Evolutionary conservation across 306 rosid species (phyloP), one percentile per base, ranked within the genome.

Genomic region (Nissolia schottii): DNA sequence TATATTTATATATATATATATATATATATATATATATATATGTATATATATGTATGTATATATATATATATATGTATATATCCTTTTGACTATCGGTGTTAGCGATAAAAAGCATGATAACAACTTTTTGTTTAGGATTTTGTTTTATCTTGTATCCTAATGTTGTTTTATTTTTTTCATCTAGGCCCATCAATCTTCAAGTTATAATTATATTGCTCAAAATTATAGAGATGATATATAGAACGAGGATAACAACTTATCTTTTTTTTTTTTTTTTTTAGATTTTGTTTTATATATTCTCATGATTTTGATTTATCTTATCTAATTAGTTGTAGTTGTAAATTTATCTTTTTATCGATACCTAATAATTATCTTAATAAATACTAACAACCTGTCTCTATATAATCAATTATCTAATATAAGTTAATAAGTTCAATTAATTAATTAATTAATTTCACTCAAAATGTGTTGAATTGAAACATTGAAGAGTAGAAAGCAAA

Each of bases 31-130:
- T n/a, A n/a, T n/a, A n/a, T n/a, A n/a, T n/a, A n/a, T n/a, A n/a
- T n/a, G n/a, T n/a, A n/a, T n/a, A n/a, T n/a, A n/a, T n/a, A n/a
- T n/a, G n/a, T n/a, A n/a, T n/a, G n/a, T n/a, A n/a, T n/a, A n/a
- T n/a, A n/a, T n/a, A n/a, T n/a, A n/a, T 81, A 71, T 86, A 79
- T 51, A 43, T 71, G 78, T 78, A 71, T 88, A 82, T 64, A 40
- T 74, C 84, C 74, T 70, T 74, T 41, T 48, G 70, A 59, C 62
- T 68, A 66, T n/a, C 51, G 64, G 50, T 11, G 29, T 23, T 15
- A 76, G 43, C 14, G 14, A 8, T 37, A 37, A 10, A 37, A 1
- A n/a, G n/a, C 43, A 37, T 8, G 43, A 37, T 9, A 37, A 37
- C 14, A 9, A 37, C 43, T 9, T 37, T 37, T 2, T 37, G 41